These are phyloP conservation scores for Inonotus hispidus DNA, from an alignment of 1,284 basidiomycete genomes.

Conservation along the genomic window DNA sequence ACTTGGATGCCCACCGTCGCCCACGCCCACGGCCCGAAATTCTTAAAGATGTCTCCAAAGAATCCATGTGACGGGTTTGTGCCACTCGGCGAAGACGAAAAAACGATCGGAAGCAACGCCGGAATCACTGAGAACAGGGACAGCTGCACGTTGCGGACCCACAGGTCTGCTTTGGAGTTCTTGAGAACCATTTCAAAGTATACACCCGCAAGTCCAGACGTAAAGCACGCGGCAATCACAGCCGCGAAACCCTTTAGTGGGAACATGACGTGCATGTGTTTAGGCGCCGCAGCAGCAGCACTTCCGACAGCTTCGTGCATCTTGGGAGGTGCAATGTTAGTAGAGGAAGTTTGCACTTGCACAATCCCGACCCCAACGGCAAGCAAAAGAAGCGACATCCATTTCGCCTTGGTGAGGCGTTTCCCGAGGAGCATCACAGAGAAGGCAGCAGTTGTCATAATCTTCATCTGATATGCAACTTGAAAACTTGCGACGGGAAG, in stretches of 20 bases:
- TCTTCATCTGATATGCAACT: slow-evolving; percentile 97
- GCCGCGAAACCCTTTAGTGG: slow-evolving; percentile 83
- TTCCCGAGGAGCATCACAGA: slow-evolving; percentile 87
- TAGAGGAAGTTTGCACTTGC: slow-evolving; percentile 69
- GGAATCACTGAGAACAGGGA: slow-evolving; percentile 92
- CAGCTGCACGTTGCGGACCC: slow-evolving; percentile 96
- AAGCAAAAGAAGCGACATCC: slow-evolving; percentile 80
- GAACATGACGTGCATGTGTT: slow-evolving; percentile 54
- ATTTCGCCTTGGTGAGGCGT: slow-evolving; percentile 70
- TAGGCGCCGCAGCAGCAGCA: slow-evolving; percentile 32
- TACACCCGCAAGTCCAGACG: slow-evolving; percentile 95
- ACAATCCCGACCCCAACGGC: slow-evolving; percentile 92
- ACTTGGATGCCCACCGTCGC: slow-evolving; percentile 87
- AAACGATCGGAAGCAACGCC: slow-evolving; percentile 79
- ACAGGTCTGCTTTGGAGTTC: slow-evolving; percentile 82
- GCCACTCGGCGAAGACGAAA: slow-evolving; percentile 37
- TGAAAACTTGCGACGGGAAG: slow-evolving; percentile 94
- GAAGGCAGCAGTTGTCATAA: slow-evolving; percentile 93
- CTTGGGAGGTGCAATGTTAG: slow-evolving; percentile 27
- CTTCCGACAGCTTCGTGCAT: slow-evolving; percentile 31
- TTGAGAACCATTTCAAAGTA: slow-evolving; percentile 99
- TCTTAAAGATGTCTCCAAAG: slow-evolving; percentile 49
- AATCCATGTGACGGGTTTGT: slow-evolving; percentile 22
- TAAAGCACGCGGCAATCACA: slow-evolving; percentile 89
- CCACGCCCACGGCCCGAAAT: slow-evolving; percentile 90